Percentiles rank a stretch among this genome's conserved stretches.
These are phyloP conservation scores for Aegilops tauschii DNA, from an alignment of 176 grass and related monocot genomes.

Conservation along the genomic window DNA sequence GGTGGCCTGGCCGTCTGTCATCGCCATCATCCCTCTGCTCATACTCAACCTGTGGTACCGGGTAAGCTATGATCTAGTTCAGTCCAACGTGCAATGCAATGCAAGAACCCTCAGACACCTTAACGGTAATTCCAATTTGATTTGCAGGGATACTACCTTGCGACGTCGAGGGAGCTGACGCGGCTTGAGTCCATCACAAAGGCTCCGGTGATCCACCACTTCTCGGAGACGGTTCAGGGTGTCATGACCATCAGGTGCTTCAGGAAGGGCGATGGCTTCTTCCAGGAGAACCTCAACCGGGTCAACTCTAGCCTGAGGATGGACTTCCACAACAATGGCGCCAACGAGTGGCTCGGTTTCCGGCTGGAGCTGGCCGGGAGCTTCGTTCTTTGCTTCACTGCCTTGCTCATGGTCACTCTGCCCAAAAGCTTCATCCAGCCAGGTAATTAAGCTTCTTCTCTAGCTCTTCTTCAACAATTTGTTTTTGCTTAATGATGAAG, in stretches of 20 bases:
- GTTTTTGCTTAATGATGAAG: no score
- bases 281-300: slow-evolving; percentile 66
- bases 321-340: slow-evolving; percentile 98
- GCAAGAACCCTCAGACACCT: not conserved
- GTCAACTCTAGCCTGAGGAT: slow-evolving; percentile 92
- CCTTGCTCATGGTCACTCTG: slow-evolving; percentile 91
- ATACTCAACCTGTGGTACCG: slow-evolving; percentile 90
- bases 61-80: slow-evolving; percentile 37
- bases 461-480: not conserved
- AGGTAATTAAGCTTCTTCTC: slow-evolving; percentile 44
- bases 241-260: slow-evolving; percentile 93
- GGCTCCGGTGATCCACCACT: slow-evolving; percentile 98
- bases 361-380: slow-evolving; percentile 79
- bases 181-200: slow-evolving; percentile 95
- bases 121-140: not conserved
- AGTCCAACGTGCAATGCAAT: not conserved
- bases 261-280: slow-evolving; percentile 68
- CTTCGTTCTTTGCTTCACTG: slow-evolving; percentile 78
- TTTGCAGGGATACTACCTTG: slow-evolving; percentile 66
- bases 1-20: slow-evolving; percentile 83
- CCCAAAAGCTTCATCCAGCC: slow-evolving; percentile 65
- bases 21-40: slow-evolving; percentile 67
- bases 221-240: slow-evolving; percentile 95
- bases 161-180: slow-evolving; percentile 92
- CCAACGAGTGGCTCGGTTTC: slow-evolving; percentile 95